Base-by-base conservation (phyloP, 2,329 filamentous ascomycete genomes). In the Alternaria longipes region DNA sequence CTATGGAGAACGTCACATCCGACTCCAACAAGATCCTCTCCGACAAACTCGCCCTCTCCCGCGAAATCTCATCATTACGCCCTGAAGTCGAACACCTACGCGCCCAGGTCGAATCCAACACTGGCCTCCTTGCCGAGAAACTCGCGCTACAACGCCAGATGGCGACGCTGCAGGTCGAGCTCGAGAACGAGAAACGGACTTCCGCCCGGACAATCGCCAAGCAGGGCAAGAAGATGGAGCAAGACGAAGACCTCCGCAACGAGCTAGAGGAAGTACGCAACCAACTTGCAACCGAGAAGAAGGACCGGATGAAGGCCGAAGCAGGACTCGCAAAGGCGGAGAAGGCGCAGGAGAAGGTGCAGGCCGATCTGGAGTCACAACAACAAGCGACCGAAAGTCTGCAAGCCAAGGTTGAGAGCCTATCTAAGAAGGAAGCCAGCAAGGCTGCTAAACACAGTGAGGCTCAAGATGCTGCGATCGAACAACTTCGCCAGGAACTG, bases 121-220 rank as follows among this genome's bases (percentile, higher is more conserved):
- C 93, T 71, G 84, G 86, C 2, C 81, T 92, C 11, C 82, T 96
- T 16, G 84, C 90, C 1, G 93, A 97, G 74, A 97, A 96, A 77
- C 83, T 94, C 46, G 85, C 90, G 2, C 80, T 97, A 14, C 90
- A 95, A 74, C 89, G 91, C 47, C 91, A 95, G 78, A 78, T 97
- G 28, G 90, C 86, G 72, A 88, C 90, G 2, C 79, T 94, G 3
- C 91, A 97, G 76, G 89, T 92, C 44, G 91, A 97, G 69, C 84
- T 97, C 2, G 92, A 94, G 66, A 92, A 91, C 67, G 92, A 95
- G 75, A 94, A 89, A 76, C 86, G 89, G n/a, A 85, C 88, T 3
- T 83, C 86, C 8, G 86, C 89, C 67, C 86, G 89, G 53, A 85
- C 85, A 4, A 69, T 81, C 5, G 81, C 81, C 1, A 84, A 85